Evolutionary conservation across 306 rosid genomes (phyloP), one percentile per base, ranked within the genome.

Genomic region (Fagus crenata): DNA sequence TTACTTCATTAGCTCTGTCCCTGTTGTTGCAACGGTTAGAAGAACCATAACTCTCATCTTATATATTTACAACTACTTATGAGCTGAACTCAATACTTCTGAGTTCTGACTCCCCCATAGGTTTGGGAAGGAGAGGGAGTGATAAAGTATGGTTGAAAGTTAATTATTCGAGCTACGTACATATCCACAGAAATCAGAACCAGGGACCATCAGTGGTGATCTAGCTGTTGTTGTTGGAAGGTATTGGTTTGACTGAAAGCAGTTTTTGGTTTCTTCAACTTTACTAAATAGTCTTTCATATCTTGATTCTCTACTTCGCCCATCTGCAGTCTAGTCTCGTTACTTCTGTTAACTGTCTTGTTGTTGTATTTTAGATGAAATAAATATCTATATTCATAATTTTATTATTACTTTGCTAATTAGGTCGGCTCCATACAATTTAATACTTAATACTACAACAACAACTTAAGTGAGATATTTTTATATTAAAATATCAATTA

Each of bases 201-300:
- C 97, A 11, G 98, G 97, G 79, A 92, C 97, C 75, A 92, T 90
- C 69, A 84, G 97, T 84, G 97, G 97, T 31, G 98, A 94, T 84
- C 85, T 94, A 42, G 98, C 96, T 46, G 96, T 95, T 67, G 90
- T 90, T 43, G 96, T 95, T 81, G 97, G 99, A 84, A 92, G 99
- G 98, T 94, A 90, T 51, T 73, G 22, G 60, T 65, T 64, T 6
- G 5, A 7, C 28, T 37, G 43, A 81, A 22, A 33, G 31, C 35
- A 31, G 13, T 1, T 64, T 63, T 55, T 76, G 37, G 33, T 49
- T 78, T 76, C 72, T 76, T 49, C 43, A 28, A 61, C 32, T 43
- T 70, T 11, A 17, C 42, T 60, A 17, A 36, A 33, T 53, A 22
- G 28, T 22, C 28, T 22, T 22, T 22, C 28, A 22, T 22, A 22